Base-by-base conservation (phyloP, 2,329 filamentous ascomycete genomes). In the Fusarium sp. region DNA sequence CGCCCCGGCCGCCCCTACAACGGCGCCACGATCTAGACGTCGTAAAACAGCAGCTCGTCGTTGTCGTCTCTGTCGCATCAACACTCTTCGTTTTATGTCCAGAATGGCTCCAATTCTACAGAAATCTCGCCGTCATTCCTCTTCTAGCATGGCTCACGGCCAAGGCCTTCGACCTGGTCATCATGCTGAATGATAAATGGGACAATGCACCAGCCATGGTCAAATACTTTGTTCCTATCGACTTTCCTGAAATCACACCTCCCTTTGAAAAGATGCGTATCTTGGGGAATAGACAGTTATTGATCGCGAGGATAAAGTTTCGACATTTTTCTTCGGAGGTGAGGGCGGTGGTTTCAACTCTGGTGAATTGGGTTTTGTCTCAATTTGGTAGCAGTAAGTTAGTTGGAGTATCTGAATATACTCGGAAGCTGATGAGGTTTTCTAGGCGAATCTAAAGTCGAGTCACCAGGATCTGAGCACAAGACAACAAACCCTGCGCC, bases 191-290 rank as follows among this genome's bases (percentile, higher is more conserved):
- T 33, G 36, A 68, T 4, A 42, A 42, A n/a, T 71, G 44, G 68
- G 68, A 68, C 18, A 68, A 58, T 27, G 57, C 39, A 5, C 68
- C 68, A 3, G 15, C 56, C 1, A 41, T 68, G 44, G 44, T 71
- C 7, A 71, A 68, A 31, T 71, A 71, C 18, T 71, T 68, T 52
- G 49, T 68, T 29, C 65, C 65, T 0, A n/a, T 71, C 14, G 41
- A 56, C 2, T 53, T 69, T 14, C 50, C 62, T 3, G 25, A 58
- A 7, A 35, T 71, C 0, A 35, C 42, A 7, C 68, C 68, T 18
- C 68, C 68, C 0, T 71, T 53, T 35, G 68, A 71, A 18, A 64
- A 71, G 5, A 44, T 71, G 12, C 10, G 29, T 4, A 14, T n/a
- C 7, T 25, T 39, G 1, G 27, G 38, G 1, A 29, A 20, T 8